A percentile compares a stretch with the other conserved stretches of the same genome.
Evolutionary conservation across 768 basidiomycete genomes (phyloP).

Genomic region (Peribolospora kevripleyi): DNA sequence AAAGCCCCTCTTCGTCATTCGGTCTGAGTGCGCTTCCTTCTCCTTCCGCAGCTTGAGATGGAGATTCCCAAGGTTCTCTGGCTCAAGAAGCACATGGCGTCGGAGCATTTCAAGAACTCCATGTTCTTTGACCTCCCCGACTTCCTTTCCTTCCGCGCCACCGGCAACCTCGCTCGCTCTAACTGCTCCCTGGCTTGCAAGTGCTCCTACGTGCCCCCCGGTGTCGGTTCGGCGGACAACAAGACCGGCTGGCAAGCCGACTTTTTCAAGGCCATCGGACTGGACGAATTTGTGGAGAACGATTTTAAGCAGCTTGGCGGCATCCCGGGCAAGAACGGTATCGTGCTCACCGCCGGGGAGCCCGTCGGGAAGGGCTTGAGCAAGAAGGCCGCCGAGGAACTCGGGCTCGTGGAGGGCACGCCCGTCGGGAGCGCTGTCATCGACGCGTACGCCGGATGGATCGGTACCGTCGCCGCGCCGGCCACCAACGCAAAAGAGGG

Average conservation of each 20-base stretch:
- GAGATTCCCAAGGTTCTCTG: constrained; percentile 88
- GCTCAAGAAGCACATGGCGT: constrained; percentile 70
- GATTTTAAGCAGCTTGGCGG: constrained; percentile 56
- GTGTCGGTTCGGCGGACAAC: constrained; percentile 21
- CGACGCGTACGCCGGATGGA: constrained; percentile 93
- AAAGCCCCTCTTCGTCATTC: too few relatives aligned
- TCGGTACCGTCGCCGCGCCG: constrained; percentile 71
- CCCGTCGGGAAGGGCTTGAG: constrained; percentile 69
- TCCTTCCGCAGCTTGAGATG: constrained; percentile 57
- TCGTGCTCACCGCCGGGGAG: constrained; percentile 49
- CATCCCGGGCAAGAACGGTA: constrained; percentile 28
- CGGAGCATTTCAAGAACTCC: constrained; percentile 31
- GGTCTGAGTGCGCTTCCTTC: neutral
- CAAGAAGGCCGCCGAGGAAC: constrained; percentile 49
- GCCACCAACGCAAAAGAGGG: constrained; percentile 25
- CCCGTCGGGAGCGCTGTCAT: constrained; percentile 86
- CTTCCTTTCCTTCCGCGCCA: constrained; percentile 64
- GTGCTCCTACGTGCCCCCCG: constrained; percentile 64
- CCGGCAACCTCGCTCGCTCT: constrained; percentile 47
- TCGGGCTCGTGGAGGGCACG: constrained; percentile 64
- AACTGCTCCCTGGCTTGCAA: constrained; percentile 90
- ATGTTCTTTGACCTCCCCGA: constrained; percentile 22
- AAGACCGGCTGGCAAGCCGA: constrained; percentile 59
- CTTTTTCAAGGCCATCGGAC: constrained; percentile 67
- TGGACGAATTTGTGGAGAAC: constrained; percentile 39